phyloP scores from a whole-genome alignment of 352 stramenopile genomes.

The Thalassiosira livingstoniorum region DNA sequence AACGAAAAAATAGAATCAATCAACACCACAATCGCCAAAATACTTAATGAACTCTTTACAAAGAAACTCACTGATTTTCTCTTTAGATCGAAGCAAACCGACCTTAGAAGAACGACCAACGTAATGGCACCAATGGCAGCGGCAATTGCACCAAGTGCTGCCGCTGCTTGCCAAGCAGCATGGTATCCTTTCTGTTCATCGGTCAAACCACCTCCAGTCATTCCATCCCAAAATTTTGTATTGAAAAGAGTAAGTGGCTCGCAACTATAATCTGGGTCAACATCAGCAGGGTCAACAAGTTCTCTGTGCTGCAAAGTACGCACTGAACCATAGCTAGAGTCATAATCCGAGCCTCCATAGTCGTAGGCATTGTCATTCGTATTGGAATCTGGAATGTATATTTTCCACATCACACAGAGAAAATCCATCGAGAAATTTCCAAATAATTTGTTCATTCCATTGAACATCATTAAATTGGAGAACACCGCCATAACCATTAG shows the following conservation, averaged over 20 bases:
- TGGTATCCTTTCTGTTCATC: constrained; percentile 7
- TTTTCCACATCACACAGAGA: not conserved
- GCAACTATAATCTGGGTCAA: not conserved
- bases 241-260: not conserved
- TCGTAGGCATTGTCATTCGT: not conserved
- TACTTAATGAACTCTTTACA: not conserved
- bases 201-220: too few species aligned
- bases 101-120: constrained; percentile 1
- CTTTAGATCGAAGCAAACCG: not conserved
- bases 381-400: too few species aligned
- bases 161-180: constrained; percentile 1
- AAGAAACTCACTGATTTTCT: not conserved
- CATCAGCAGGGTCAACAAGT: not conserved
- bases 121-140: not conserved
- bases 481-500: constrained; percentile 2
- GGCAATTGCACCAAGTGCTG: not conserved
- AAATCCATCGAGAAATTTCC: not conserved
- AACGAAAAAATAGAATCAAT: not conserved
- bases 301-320: too few species aligned
- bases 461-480: constrained; percentile 7
- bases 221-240: not conserved
- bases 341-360: not conserved
- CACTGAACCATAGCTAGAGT: not conserved
- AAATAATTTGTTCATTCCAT: not conserved
- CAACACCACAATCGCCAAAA: not conserved